Conservation (phyloP, 2,329 filamentous ascomycete species). For the Cyphellophora attinorum region DNA sequence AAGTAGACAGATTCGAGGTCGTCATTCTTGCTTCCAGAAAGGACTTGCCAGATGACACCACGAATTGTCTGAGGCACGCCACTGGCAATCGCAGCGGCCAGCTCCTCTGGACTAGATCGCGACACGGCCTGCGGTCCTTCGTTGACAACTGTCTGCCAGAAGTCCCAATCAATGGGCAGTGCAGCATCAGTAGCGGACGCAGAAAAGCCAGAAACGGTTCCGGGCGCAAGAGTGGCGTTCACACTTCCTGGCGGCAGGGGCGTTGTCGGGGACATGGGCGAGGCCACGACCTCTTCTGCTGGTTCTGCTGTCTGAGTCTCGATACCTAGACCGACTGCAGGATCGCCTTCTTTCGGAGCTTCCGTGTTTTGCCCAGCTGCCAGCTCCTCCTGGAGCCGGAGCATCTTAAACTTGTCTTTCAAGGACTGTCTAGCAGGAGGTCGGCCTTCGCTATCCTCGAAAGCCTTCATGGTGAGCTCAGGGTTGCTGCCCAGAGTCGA, state of each 20-base stretch:
- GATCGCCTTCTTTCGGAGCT: constrained; percentile 28
- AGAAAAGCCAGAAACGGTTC: constrained; percentile 73
- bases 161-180: constrained; percentile 87
- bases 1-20: constrained; percentile 80
- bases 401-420: constrained; percentile 68
- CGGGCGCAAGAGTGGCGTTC: constrained; percentile 65
- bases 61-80: constrained; percentile 92
- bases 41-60: constrained; percentile 97
- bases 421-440: constrained; percentile 53
- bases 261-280: constrained; percentile 4
- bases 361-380: constrained; percentile 46
- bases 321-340: constrained; percentile 32
- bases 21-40: constrained; percentile 90
- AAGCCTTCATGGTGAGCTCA: constrained; percentile 65
- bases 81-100: constrained; percentile 82
- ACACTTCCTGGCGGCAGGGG: constrained; percentile 31
- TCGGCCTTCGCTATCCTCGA: constrained; percentile 57
- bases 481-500: constrained; percentile 71
- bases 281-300: constrained; percentile 23
- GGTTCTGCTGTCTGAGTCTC: constrained; percentile 22
- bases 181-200: constrained; percentile 55
- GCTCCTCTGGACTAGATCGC: constrained; percentile 75
- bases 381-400: constrained; percentile 66
- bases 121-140: constrained; percentile 84
- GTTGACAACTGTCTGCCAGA: constrained; percentile 94